Evolutionary conservation across 257 asterid species (phyloP), one percentile per base, ranked within the genome.

Genomic region (Mitragyna speciosa): DNA sequence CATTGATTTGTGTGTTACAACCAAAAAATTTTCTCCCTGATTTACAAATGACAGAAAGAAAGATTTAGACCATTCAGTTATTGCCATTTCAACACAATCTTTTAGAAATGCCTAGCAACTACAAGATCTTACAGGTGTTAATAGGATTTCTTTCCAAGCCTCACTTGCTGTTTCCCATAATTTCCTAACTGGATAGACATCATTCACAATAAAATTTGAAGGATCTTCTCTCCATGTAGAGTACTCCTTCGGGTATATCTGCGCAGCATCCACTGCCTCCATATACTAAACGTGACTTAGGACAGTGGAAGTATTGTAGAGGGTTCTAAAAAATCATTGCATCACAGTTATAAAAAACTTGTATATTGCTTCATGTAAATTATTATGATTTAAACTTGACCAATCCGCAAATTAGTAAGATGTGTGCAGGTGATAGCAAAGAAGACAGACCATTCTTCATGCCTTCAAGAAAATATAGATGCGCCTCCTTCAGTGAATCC

Each of bases 251-350:
- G 97, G 97, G 76, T 92, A 88, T 78, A 58, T 71, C 81, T 77
- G 86, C 93, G 70, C 87, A 64, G 96, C 96, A 87, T 91, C 96
- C 96, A 80, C 97, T 92, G 92, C 94, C 97, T 92, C 97, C 94
- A 89, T 81, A 89, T 65, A 85, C 89, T 88, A 88, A 85, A 79
- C 72, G 64, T 80, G 84, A 90, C 85, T 86, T 83, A 88, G 85
- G 73, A 81, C 43, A 88, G 72, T 85, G 84, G 77, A 61, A 67
- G 81, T 59, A 41, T 82, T 47, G 79, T 52, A 76, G 56, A 70
- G 66, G 73, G 28, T 74, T 56, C 17, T 36, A 41, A 20, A 72
- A 64, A 36, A 36, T 16, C 4, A 12, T 45, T 31, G 16, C 26
- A 17, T 69, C 52, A 68, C 31, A 2, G 8, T 15, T 69, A 69